Evolutionary conservation across 192 early-diverging fungal species (phyloP), one percentile per base, ranked within the genome.

Genomic region (Coemansia sp.): DNA sequence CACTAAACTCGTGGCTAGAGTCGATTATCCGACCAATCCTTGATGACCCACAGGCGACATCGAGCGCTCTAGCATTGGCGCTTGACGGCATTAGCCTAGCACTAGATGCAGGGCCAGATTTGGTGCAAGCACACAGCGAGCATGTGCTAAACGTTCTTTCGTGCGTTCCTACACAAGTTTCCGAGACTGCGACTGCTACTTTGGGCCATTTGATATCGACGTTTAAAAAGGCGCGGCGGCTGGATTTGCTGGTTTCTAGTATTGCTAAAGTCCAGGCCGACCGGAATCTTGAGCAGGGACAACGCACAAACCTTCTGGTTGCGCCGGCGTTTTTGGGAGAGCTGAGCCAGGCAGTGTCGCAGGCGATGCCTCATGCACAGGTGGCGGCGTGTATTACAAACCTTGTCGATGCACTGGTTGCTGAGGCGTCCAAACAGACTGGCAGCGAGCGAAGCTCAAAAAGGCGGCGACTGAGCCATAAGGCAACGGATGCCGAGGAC

Each of bases 301-400:
- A 45, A 2, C 17, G 11, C 1, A 29, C 23, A 47, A 79, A 73
- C 35, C 22, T 73, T 32, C 54, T 79, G 27, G 39, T 63, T 23
- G 57, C 65, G 15, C 65, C 61, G 9, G 29, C 25, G 17, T 73
- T 73, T 54, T 43, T 70, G 56, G 51, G 48, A 6, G 39, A 47
- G 11, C 24, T 73, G 38, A 55, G 49, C 24, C 48, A 11, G 27
- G 67, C 72, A 15, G 66, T 79, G 2, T 54, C 69, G 23, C 73
- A 69, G 53, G 45, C 69, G 2, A 81, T 81, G 79, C 79, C 79
- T 17, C 72, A 68, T 72, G 63, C 52, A 5, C 79, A 75, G 51
- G 63, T 60, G 15, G 35, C 49, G 11, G 50, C 17, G 12, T 60
- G 67, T 21, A 41, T 74, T 15, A 22, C 41, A 0, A 24, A 41